Base-by-base conservation (phyloP, 2,329 filamentous ascomycete species). In the Cryphonectria parasitica region DNA sequence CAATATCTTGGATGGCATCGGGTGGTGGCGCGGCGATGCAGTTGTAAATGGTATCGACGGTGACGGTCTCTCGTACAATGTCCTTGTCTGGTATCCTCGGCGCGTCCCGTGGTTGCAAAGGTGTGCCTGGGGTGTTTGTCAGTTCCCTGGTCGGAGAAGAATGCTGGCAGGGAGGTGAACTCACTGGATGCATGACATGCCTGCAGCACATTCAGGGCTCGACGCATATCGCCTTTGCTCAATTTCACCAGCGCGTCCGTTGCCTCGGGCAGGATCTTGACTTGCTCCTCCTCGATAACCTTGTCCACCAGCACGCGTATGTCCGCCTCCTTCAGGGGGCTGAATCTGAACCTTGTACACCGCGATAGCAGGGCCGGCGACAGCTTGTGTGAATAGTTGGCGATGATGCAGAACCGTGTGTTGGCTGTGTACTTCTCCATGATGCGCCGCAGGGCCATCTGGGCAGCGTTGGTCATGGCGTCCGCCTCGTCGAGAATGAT, bases 371-470 rank as follows among this genome's bases (percentile, higher is more conserved):
- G 85, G 0, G 96, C 96, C 0, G 96, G 95, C 17, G 94, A 97
- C 54, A 99, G 89, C 82, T 99, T 99, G 84, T 99, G 96, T 41
- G 96, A 96, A 82, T 99, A 99, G 83, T 99, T 99, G 76, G 96
- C 96, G 76, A 99, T 98, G 78, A 99, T 94, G 83, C 95, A 98
- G 83, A 99, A 99, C 67, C 96, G 88, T 2, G 96, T 98, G 83
- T 99, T 99, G 72, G 93, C 93, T 0, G 96, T 99, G 83, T 99
- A 99, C 83, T 97, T 97, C 79, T 99, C 96, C 96, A 99, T 99
- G 78, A 99, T 98, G 64, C 96, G 87, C 73, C 96, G 89, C 69
- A 99, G 85, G 0, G 96, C 96, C 95, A 99, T 99, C 82, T 99
- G 96, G 7, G 96, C 96, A 0, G 95, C 97, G 68, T 93, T 92